These are phyloP conservation scores for Zygotorulaspora chibaensis DNA, from an alignment of 805 yeast genomes.

Conservation along the genomic window DNA sequence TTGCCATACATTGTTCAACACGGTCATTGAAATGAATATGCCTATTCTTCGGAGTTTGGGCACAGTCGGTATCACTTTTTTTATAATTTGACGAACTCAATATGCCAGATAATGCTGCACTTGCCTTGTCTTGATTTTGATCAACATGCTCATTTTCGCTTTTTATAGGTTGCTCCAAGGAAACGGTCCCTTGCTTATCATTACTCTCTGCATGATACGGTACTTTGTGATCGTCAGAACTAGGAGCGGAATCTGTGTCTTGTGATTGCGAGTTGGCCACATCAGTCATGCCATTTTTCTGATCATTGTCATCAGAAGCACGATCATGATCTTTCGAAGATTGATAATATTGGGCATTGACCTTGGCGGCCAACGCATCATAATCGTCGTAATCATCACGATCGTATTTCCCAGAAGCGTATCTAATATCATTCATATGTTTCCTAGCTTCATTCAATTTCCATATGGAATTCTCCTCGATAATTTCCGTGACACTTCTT, in stretches of 20 bases:
- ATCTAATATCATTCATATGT: constrained; percentile 43
- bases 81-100: constrained; percentile 7
- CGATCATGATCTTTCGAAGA: background rate
- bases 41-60: constrained; percentile 32
- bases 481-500: constrained; percentile 77
- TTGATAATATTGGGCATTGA: constrained; percentile 34
- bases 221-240: background rate
- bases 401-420: constrained; percentile 14
- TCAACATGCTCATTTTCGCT: background rate
- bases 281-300: background rate
- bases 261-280: background rate
- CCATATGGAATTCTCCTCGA: constrained; percentile 37
- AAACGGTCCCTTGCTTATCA: background rate
- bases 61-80: constrained; percentile 6
- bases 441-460: constrained; percentile 50
- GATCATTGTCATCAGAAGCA: background rate
- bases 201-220: background rate
- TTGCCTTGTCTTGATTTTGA: background rate
- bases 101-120: constrained; percentile 1
- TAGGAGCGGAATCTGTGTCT: background rate
- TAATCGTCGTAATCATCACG: constrained; percentile 32
- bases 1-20: constrained; percentile 89
- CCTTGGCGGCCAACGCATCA: constrained; percentile 34
- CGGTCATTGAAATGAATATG: constrained; percentile 91
- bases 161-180: background rate